Evolutionary conservation across 129 eudicot species (phyloP).

Genomic region (Artemisia argyi): DNA sequence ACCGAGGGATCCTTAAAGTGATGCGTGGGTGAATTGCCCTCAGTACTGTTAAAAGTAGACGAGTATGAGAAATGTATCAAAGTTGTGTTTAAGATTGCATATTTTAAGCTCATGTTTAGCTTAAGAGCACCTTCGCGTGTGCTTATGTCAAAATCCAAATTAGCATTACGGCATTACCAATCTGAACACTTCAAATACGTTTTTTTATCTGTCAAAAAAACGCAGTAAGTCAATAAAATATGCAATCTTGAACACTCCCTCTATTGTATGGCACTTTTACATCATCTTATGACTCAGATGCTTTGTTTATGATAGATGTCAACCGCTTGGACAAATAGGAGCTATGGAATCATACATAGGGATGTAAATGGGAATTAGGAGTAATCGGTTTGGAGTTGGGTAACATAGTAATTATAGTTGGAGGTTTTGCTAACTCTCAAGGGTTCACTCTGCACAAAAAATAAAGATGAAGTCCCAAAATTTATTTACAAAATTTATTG

Average conservation of each 20-base stretch:
- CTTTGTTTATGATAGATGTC: conserved; percentile 94
- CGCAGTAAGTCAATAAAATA: too few species aligned
- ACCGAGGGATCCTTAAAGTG: conserved; percentile 8
- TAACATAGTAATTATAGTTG: conserved; percentile 44
- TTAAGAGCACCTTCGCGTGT: too few species aligned
- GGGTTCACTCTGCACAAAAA: conserved; percentile 54
- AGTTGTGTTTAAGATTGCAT: too few species aligned
- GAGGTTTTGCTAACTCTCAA: conserved; percentile 67
- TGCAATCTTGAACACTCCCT: too few species aligned
- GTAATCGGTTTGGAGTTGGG: conserved; percentile 72
- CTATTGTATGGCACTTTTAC: conserved; percentile 39
- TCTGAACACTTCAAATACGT: too few species aligned
- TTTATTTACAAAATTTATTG: conserved; percentile 65
- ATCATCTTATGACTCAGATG: conserved; percentile 83
- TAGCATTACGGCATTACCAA: too few species aligned
- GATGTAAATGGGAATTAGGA: conserved; percentile 80
- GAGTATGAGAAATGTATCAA: too few species aligned
- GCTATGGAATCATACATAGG: conserved; percentile 95
- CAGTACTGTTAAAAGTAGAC: conserved; percentile 41
- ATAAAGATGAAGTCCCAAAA: conserved; percentile 54
- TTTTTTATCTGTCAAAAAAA: too few species aligned
- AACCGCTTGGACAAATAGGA: conserved; percentile 93
- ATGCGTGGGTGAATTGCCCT: conserved; percentile 4
- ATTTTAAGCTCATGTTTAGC: too few species aligned
- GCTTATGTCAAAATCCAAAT: too few species aligned